phyloP scores from a whole-genome alignment of 2,329 filamentous ascomycete genomes.

The Xylariomycetidae sp. region DNA sequence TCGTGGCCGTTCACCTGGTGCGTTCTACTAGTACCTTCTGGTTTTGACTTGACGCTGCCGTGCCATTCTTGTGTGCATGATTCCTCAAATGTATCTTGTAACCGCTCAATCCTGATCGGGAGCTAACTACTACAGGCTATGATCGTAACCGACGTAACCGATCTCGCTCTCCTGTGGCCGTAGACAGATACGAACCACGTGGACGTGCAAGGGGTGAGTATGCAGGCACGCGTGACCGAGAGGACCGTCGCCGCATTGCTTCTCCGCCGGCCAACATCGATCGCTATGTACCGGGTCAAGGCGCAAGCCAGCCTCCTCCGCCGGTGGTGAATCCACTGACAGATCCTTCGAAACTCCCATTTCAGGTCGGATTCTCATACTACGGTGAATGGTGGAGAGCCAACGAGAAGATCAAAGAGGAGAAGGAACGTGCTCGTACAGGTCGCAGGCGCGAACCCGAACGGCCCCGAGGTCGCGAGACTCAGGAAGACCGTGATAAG shows the following conservation, averaged over 20 bases:
- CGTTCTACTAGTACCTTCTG: slow-evolving; percentile 28
- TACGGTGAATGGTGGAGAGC: slow-evolving; percentile 84
- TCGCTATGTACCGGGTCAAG: slow-evolving; percentile 76
- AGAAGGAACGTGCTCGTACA: slow-evolving; percentile 66
- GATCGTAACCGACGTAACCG: slow-evolving; percentile 56
- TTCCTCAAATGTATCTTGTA: too few species aligned
- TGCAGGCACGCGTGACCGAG: slow-evolving; percentile 40
- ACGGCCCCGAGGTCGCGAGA: slow-evolving; percentile 59
- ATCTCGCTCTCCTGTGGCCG: slow-evolving; percentile 65
- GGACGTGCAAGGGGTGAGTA: slow-evolving; percentile 64
- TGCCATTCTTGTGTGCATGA: too few species aligned
- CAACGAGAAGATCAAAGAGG: slow-evolving; percentile 78
- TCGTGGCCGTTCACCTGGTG: slow-evolving; percentile 67
- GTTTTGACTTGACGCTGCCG: slow-evolving; percentile 12
- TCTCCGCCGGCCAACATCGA: slow-evolving; percentile 71
- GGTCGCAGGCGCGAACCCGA: slow-evolving; percentile 65
- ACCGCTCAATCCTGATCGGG: too few species aligned
- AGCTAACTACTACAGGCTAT: slow-evolving; percentile 45
- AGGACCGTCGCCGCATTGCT: slow-evolving; percentile 58
- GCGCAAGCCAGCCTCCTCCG: slow-evolving; percentile 42
- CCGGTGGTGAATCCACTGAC: slow-evolving; percentile 61
- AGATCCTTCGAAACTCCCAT: slow-evolving; percentile 68
- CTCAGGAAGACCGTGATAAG: slow-evolving; percentile 69
- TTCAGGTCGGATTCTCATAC: slow-evolving; percentile 80
- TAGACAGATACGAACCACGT: slow-evolving; percentile 75